Percentiles rank a stretch among this genome's conserved stretches.
Conservation (phyloP, 1,284 basidiomycete genomes). For the Schizopora paradoxa region DNA sequence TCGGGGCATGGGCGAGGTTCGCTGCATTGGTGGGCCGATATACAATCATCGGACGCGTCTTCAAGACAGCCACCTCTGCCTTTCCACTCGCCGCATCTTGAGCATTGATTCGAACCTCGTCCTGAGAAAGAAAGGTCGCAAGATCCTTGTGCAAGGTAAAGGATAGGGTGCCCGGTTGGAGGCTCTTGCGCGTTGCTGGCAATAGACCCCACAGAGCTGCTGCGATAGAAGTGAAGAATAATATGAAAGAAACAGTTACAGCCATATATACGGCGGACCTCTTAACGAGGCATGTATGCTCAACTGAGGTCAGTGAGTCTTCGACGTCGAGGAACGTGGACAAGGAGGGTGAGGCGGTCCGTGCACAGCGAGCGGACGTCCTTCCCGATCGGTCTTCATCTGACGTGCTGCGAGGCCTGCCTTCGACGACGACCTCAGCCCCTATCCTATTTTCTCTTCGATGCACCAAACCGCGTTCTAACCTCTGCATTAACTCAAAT, state of each 20-base stretch:
- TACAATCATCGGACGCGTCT: slow-evolving; percentile 49
- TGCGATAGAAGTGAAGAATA: background rate
- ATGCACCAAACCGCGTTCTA: no score
- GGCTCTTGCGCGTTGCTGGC: background rate
- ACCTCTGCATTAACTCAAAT: no score
- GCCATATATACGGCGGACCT: no score
- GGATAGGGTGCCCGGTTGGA: background rate
- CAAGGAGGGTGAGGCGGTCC: background rate
- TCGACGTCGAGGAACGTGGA: background rate
- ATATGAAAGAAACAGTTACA: background rate
- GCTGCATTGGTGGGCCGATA: slow-evolving; percentile 52
- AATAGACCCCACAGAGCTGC: background rate
- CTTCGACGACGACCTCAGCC: background rate
- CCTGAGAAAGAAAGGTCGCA: background rate
- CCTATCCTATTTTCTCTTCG: slow-evolving; percentile 5
- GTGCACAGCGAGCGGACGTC: background rate
- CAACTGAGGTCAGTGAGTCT: background rate
- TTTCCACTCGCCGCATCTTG: background rate
- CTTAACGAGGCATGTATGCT: no score
- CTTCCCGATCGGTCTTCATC: no score
- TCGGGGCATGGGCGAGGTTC: slow-evolving; percentile 42
- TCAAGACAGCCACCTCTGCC: slow-evolving; percentile 2
- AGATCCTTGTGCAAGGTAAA: slow-evolving; percentile 11
- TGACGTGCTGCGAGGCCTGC: background rate
- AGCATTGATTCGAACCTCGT: background rate